Base-by-base conservation (phyloP, 805 yeast genomes). In the Yamadazyma olivae region DNA sequence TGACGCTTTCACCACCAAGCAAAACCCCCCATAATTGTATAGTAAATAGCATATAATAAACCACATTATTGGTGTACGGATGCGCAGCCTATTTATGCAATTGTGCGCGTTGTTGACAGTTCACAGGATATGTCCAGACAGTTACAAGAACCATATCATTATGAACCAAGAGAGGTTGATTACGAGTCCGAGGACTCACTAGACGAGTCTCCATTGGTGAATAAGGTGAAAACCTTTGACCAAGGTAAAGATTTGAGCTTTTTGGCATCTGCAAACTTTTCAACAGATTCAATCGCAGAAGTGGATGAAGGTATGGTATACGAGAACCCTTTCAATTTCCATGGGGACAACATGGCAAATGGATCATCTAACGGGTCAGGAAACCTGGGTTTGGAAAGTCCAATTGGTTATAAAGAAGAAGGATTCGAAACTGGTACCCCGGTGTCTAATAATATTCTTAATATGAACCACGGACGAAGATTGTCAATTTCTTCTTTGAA, bases 1-100 rank as follows among this genome's bases (percentile, higher is more conserved):
- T 32, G 71, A 65, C 36, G 69, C 71, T 0, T 67, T 58, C 43
- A 56, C 62, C 15, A 66, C 68, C 2, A 57, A 52, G 36, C 72
- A 67, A 43, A 68, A 68, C 33, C 71, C 70, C 2, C 57, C 65
- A 38, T 27, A 16, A 20, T 20, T 20, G 10, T 20, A 20, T 20
- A 20, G 9, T n/a, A n/a, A n/a, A n/a, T n/a, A n/a, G n/a, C n/a
- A n/a, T n/a, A n/a, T n/a, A n/a, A n/a, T n/a, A n/a, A n/a, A n/a
- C n/a, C n/a, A 21, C 7, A 6, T n/a, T n/a, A n/a, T n/a, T n/a
- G n/a, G n/a, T n/a, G n/a, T n/a, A n/a, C n/a, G n/a, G n/a, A n/a
- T n/a, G n/a, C n/a, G n/a, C n/a, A n/a, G n/a, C n/a, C n/a, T n/a
- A n/a, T n/a, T n/a, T n/a, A n/a, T n/a, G n/a, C n/a, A n/a, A n/a